Evolutionary conservation across 768 basidiomycete genomes (phyloP), one percentile per base, ranked within the genome.

Genomic region (Trametes cinnabarina): DNA sequence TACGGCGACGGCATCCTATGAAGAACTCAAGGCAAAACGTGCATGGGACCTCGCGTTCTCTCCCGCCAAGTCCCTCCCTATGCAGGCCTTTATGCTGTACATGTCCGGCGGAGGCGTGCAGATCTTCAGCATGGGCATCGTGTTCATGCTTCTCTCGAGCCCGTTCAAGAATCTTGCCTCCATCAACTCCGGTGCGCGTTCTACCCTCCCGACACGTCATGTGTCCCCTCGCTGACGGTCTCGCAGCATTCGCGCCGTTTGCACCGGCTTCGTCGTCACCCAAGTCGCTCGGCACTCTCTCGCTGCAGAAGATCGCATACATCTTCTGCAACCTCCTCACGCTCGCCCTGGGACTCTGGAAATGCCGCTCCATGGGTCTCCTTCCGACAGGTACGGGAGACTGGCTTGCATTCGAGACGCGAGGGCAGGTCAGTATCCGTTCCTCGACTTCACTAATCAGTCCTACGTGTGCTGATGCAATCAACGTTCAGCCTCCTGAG

Each of bases 31-130:
- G 69, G 82, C 83, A 62, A 86, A 82, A 66, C 85, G 90, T 25
- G 92, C 92, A 41, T 92, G 92, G 89, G 91, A 93, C 61, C 78
- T 91, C 40, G 92, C 92, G 37, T 81, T 87, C 47, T 77, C 83
- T 3, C 94, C 94, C 1, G 92, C 90, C 32, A 97, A 98, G 73
- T 85, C 86, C 14, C 79, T 98, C 25, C 94, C 94, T 3, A 97
- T 97, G 95, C 94, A 98, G 68, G 93, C 88, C 4, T 90, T 98
- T 76, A 98, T 98, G 95, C 80, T 98, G 32, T 98, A 98, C 82
- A 96, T 98, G 90, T 95, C 94, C 20, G 95, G 95, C 34, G 88
- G 92, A 12, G 92, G 93, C 48, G 89, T 98, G 14, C 95, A 98
- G 73, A 88, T 98, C 41, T 97, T 98, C 72, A 95, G 93, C 74